phyloP scores from a whole-genome alignment of 257 asterid genomes.

The Craterostigma plantagineum region DNA sequence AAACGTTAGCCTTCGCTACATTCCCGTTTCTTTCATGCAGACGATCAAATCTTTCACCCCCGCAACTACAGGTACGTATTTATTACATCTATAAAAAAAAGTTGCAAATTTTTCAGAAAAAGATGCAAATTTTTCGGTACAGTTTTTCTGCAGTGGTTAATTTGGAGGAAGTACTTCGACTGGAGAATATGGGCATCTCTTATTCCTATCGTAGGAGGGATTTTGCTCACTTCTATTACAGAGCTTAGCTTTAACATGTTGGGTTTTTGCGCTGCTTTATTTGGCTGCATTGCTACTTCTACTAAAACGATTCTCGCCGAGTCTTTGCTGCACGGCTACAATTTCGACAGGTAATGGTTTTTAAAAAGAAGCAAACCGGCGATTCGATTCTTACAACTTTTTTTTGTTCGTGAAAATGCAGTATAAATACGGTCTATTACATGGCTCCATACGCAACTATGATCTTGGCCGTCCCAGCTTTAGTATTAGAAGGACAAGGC shows the following conservation, averaged over 20 bases:
- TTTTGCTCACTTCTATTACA: conserved; percentile 56
- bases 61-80: conserved; percentile 54
- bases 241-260: conserved; percentile 64
- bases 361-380: too few relatives aligned
- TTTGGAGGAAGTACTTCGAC: conserved; percentile 60
- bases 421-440: conserved; percentile 90
- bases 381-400: conserved; percentile 1
- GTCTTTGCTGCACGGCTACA: conserved; percentile 61
- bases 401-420: conserved; percentile 15
- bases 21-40: conserved; percentile 81
- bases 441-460: conserved; percentile 95
- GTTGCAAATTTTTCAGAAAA: too few relatives aligned
- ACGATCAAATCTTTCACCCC: conserved; percentile 78
- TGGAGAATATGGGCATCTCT: conserved; percentile 71
- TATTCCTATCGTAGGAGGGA: conserved; percentile 77
- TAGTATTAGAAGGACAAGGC: conserved; percentile 72
- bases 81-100: too few relatives aligned
- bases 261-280: conserved; percentile 70
- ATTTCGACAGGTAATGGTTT: conserved; percentile 45
- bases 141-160: conserved; percentile 73
- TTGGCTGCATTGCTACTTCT: conserved; percentile 73
- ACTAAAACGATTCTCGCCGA: conserved; percentile 77
- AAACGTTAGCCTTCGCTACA: conserved; percentile 58
- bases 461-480: conserved; percentile 76
- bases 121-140: conserved; percentile 6